phyloP scores from a whole-genome alignment of 2,329 filamentous ascomycete genomes.

The Phialocephala sp. region DNA sequence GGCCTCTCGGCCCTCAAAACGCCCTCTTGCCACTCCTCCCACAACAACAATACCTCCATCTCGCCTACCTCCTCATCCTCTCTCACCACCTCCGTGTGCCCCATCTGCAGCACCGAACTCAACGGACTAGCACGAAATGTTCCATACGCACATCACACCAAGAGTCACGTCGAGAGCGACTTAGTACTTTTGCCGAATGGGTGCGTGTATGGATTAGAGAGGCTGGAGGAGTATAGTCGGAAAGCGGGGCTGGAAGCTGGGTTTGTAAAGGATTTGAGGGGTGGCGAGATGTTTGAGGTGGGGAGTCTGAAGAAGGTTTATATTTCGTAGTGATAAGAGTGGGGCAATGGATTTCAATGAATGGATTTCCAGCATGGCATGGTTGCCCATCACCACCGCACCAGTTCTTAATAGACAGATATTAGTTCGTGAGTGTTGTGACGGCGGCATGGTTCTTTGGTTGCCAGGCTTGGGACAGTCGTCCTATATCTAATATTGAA shows the following conservation, averaged over 20 bases:
- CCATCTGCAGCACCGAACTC: constrained; percentile 94
- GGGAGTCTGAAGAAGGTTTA: constrained; percentile 83
- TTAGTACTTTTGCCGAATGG: constrained; percentile 87
- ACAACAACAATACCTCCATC: constrained; percentile 35
- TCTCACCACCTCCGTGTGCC: constrained; percentile 73
- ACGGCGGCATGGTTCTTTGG: no score
- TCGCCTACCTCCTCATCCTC: constrained; percentile 41
- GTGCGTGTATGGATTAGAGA: constrained; percentile 78
- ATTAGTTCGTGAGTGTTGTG: neutral
- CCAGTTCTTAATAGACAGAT: neutral
- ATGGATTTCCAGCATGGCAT: neutral
- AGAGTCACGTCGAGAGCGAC: constrained; percentile 89
- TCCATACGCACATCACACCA: constrained; percentile 93
- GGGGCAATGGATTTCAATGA: neutral
- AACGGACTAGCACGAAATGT: constrained; percentile 89
- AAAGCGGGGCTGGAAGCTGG: constrained; percentile 75
- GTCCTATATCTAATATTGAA: no score
- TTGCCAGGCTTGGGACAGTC: no score
- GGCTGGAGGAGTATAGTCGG: constrained; percentile 76
- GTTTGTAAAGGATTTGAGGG: constrained; percentile 78
- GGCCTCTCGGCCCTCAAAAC: constrained; percentile 96
- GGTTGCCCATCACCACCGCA: neutral
- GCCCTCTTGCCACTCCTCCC: constrained; percentile 79
- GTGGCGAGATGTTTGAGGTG: constrained; percentile 68
- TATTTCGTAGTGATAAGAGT: constrained; percentile 65